Evolutionary conservation across 176 grass and related monocot species (phyloP).

Genomic region (Dendrocalamus sinicus): DNA sequence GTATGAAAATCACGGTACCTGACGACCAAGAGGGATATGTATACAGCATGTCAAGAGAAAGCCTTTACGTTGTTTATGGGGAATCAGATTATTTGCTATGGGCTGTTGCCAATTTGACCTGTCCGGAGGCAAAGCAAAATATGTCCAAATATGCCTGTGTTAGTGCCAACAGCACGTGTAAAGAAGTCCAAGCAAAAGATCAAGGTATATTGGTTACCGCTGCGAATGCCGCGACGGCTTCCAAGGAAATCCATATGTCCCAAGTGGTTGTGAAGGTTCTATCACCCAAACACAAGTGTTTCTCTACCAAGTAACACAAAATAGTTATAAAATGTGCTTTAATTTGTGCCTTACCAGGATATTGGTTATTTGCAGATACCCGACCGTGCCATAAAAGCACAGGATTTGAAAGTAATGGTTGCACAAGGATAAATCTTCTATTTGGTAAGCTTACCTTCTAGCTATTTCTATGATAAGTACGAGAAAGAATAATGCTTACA

Average conservation of each 20-base stretch:
- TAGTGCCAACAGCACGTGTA: neutral
- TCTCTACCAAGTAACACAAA: no score
- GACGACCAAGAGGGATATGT: neutral
- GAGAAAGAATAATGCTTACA: no score
- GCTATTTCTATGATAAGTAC: no score
- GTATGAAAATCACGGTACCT: neutral
- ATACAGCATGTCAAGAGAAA: neutral
- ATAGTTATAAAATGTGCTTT: no score
- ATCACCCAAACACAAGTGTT: no score
- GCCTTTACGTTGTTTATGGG: neutral
- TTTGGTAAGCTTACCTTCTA: no score
- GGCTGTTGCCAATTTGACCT: neutral
- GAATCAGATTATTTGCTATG: neutral
- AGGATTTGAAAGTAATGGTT: no score
- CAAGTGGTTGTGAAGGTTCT: neutral
- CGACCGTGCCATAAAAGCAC: no score
- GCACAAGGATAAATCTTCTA: no score
- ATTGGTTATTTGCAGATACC: no score
- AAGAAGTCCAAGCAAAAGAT: accelerated
- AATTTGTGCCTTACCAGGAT: no score
- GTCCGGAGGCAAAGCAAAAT: accelerated
- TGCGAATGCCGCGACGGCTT: neutral
- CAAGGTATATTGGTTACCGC: neutral
- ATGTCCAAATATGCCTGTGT: neutral
- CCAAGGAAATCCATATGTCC: neutral